Conservation (phyloP, 495 filamentous ascomycete species). For the Penicillium ucsense region DNA sequence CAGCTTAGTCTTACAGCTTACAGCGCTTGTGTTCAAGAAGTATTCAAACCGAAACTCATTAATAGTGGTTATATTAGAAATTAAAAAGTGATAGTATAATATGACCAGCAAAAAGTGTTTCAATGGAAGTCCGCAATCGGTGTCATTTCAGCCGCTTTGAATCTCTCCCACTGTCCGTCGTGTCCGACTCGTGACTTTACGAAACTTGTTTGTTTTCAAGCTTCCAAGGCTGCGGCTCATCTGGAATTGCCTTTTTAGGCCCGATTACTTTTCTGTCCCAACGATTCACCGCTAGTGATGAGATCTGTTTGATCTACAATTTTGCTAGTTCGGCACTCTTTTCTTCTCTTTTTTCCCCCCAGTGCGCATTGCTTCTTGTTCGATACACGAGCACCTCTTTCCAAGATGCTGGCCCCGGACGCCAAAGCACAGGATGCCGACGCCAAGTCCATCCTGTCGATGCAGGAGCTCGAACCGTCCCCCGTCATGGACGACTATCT, state of each 20-base stretch:
- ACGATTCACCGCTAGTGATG: conserved; percentile 9
- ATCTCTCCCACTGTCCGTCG: too few species aligned
- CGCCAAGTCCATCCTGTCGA: conserved; percentile 45
- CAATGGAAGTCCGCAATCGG: too few species aligned
- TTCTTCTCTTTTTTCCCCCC: conserved; percentile 1
- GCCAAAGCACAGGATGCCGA: conserved; percentile 24
- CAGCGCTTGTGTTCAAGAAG: too few species aligned
- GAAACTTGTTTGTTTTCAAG: conserved; percentile 2
- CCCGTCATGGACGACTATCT: conserved; percentile 54
- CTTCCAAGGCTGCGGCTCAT: neutral
- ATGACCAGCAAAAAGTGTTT: too few species aligned
- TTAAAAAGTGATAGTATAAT: too few species aligned
- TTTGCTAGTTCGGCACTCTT: neutral
- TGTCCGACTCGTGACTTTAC: too few species aligned
- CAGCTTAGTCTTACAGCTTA: too few species aligned
- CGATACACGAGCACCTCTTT: neutral
- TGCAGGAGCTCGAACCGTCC: conserved; percentile 71
- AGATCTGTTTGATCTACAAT: conserved; percentile 2
- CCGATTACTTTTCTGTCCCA: neutral
- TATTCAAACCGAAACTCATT: too few species aligned
- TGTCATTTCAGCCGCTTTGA: too few species aligned
- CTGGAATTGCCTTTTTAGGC: neutral
- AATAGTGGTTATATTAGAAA: too few species aligned
- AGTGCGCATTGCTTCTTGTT: neutral
- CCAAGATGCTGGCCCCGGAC: conserved; percentile 2